Evolutionary conservation across 257 asterid species (phyloP), one percentile per base, ranked within the genome.

Genomic region (Solanum medicagineum): DNA sequence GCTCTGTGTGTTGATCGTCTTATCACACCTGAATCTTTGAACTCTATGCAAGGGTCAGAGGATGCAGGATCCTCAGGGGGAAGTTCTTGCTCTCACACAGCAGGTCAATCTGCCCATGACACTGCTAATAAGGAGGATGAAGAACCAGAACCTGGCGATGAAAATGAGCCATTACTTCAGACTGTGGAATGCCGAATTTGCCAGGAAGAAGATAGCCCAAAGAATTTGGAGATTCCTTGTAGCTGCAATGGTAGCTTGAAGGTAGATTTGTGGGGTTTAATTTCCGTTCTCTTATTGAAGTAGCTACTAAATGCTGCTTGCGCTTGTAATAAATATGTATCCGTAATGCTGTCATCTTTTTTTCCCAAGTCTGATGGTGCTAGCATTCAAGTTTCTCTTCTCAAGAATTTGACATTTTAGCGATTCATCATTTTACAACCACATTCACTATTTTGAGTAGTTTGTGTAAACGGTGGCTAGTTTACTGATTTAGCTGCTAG

Each of bases 131-230:
- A 81, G 86, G 87, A 26, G 83, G 83, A 81, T 19, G 86, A 84
- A 62, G 90, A 47, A 83, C 83, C 69, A 51, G 91, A 80, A 20
- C 79, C 12, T 24, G 87, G 87, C n/a, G 91, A 85, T 82, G 93
- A 91, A 88, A 87, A 84, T 47, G 90, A 68, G 66, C 92, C 92
- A 60, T 83, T 89, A 51, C 85, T 91, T 51, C 89, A 88, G 85
- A 62, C 85, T 17, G 87, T 85, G 83, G 93, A 91, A 57, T 91
- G 93, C 84, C 92, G 93, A 83, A 91, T 91, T 83, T 91, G 93
- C 84, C 92, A 91, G 83, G 93, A 91, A 70, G 93, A 91, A 82
- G 93, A 91, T 62, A 69, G 75, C 69, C 56, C 71, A 1, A 87
- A 86, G 45, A 89, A 91, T 83, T 73, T 91, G 89, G 93, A 91